phyloP scores from a whole-genome alignment of 129 eudicot species.

The Flaveria sonorensis region DNA sequence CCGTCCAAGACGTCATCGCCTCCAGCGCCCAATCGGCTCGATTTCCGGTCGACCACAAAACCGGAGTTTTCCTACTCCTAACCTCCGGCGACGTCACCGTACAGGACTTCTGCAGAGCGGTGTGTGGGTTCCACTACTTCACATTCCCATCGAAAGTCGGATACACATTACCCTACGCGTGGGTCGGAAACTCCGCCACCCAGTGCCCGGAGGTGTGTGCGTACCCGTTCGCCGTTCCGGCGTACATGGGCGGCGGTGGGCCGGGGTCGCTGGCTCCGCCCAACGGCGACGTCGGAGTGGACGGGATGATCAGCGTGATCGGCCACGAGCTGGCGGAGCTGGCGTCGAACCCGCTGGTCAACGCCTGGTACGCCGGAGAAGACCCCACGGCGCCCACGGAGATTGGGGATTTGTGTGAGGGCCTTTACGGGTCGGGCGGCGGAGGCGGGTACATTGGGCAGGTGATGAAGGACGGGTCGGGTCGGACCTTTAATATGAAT shows the following conservation, averaged over 20 bases:
- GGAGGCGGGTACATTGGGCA: slow-evolving; percentile 85
- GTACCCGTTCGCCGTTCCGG: slow-evolving; percentile 86
- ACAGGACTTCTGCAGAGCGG: slow-evolving; percentile 83
- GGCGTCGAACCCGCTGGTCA: slow-evolving; percentile 67
- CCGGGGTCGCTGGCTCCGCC: slow-evolving; percentile 61
- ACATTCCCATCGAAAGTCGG: slow-evolving; percentile 83
- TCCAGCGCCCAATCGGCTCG: slow-evolving; percentile 49
- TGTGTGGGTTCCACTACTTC: slow-evolving; percentile 92
- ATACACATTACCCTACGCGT: slow-evolving; percentile 86
- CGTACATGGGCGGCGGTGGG: slow-evolving; percentile 61
- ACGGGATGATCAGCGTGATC: slow-evolving; percentile 81
- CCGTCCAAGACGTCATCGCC: slow-evolving; percentile 69
- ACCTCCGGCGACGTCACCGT: slow-evolving; percentile 71
- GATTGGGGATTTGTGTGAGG: slow-evolving; percentile 85
- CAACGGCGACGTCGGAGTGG: slow-evolving; percentile 69
- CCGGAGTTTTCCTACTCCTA: slow-evolving; percentile 60
- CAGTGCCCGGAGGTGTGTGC: slow-evolving; percentile 91
- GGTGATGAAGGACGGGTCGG: slow-evolving; percentile 61
- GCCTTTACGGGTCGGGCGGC: slow-evolving; percentile 78
- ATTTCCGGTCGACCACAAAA: slow-evolving; percentile 67
- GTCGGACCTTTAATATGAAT: slow-evolving; percentile 62
- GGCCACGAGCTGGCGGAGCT: slow-evolving; percentile 76
- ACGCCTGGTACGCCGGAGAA: slow-evolving; percentile 84
- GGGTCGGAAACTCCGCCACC: slow-evolving; percentile 86
- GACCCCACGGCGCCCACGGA: slow-evolving; percentile 83